Base-by-base conservation (phyloP, 495 filamentous ascomycete species). In the Neurospora tetrasperma region DNA sequence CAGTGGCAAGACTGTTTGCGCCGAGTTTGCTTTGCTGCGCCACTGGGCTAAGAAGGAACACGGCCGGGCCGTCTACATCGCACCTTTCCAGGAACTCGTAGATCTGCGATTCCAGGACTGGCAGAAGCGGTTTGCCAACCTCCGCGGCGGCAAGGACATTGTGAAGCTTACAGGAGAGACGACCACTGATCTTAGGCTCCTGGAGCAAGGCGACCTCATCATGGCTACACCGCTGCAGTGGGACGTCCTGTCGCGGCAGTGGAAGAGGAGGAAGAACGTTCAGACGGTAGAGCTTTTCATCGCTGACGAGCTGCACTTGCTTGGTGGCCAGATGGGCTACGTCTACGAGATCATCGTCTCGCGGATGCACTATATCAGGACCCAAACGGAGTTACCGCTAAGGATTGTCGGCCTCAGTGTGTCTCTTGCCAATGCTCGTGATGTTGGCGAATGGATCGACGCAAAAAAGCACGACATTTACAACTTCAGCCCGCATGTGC, bases 401-500 rank as follows among this genome's bases (percentile, higher is more conserved):
- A 91, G 96, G 40, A 93, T 98, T 44, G 84, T 98, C 72, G 96
- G 94, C 9, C 83, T 99, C 71, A 96, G 93, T 80, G 96, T 97
- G 54, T 94, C 95, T 20, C 87, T 99, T 38, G 91, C 96, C 14
- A 98, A 97, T 80, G 90, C 96, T 46, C 89, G 94, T 54, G 96
- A 98, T 79, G 88, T 98, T 73, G 94, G 96, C 62, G 96, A 98
- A 82, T 99, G 96, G 96, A 97, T 98, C 76, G 96, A 96, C 72
- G 96, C 96, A n/a, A 95, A 90, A 73, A 98, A 97, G 84, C 96
- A 99, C 79, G 97, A 93, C 42, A 96, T 97, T 72, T 98, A 92
- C 86, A 99, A 98, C 83, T 99, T 99, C 86, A 97, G 93, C 77
- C 96, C 96, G 4, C 90, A 94, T 77, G 89, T 94, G 72, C 90